Evolutionary conservation across 108 stramenopile species (phyloP).

Genomic region (Skeletonema potamos): DNA sequence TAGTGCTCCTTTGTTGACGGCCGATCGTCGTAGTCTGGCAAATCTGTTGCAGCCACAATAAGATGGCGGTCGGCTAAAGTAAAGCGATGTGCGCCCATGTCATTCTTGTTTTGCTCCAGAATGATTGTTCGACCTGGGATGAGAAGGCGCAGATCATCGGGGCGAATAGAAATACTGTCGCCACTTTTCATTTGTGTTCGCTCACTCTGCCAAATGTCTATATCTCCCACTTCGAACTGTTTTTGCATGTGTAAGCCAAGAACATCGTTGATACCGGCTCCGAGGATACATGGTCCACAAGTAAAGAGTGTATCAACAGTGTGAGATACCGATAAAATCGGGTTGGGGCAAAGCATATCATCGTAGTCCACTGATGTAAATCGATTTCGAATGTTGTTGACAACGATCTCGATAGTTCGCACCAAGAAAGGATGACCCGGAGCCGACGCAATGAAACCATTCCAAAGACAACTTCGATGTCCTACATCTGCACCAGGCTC

Average conservation of each 20-base stretch:
- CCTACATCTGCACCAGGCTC: constrained; percentile 50
- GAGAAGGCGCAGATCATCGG: constrained; percentile 2
- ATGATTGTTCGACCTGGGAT: constrained; percentile 66
- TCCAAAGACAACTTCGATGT: constrained; percentile 62
- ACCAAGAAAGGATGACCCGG: constrained; percentile 65
- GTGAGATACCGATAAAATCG: constrained; percentile 44
- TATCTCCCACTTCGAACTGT: constrained; percentile 49
- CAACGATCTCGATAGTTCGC: constrained; percentile 53
- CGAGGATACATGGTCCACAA: constrained; percentile 65
- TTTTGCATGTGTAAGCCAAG: constrained; percentile 52
- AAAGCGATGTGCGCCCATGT: constrained; percentile 72
- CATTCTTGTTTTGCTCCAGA: constrained; percentile 57
- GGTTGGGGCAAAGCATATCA: constrained; percentile 58
- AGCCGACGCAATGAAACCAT: constrained; percentile 63
- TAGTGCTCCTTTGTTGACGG: constrained; percentile 54
- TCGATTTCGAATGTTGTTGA: constrained; percentile 71
- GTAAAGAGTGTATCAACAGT: constrained; percentile 61
- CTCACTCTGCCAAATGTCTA: constrained; percentile 25
- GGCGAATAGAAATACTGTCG: neutral
- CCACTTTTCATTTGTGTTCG: neutral
- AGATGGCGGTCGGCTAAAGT: constrained; percentile 56
- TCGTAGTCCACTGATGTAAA: constrained; percentile 72
- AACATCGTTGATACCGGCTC: constrained; percentile 50
- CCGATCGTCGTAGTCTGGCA: constrained; percentile 74
- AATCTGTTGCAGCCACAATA: constrained; percentile 60